Conservation (phyloP, 768 basidiomycete genomes). For the Suillus weaverae region DNA sequence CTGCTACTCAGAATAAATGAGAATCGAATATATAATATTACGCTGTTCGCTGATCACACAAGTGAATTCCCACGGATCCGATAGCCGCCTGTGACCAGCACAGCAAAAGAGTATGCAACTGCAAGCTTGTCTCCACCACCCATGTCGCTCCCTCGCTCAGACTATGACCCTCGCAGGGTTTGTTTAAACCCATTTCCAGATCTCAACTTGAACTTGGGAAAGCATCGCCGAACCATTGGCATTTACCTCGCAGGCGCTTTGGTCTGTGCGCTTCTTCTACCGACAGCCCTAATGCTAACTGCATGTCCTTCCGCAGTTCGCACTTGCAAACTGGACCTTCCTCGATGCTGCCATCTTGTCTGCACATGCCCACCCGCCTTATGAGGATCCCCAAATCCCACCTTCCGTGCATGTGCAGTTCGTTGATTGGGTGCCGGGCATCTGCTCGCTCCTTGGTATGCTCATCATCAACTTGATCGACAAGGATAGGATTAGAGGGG, state of each 20-base stretch:
- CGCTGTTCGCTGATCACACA: neutral
- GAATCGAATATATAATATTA: neutral
- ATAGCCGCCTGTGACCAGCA: neutral
- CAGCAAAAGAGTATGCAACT: neutral
- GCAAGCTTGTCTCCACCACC: slow-evolving; percentile 7
- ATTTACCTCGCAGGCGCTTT: slow-evolving; percentile 91
- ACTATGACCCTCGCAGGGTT: slow-evolving; percentile 86
- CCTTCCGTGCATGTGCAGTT: slow-evolving; percentile 83
- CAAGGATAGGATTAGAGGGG: slow-evolving; percentile 82
- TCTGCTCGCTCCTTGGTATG: slow-evolving; percentile 91
- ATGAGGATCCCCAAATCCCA: slow-evolving; percentile 65
- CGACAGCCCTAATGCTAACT: slow-evolving; percentile 1
- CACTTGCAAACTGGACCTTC: slow-evolving; percentile 93
- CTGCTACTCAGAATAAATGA: neutral
- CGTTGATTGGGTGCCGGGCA: slow-evolving; percentile 96
- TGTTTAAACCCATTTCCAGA: slow-evolving; percentile 87
- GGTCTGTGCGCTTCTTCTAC: slow-evolving; percentile 51
- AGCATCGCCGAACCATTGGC: slow-evolving; percentile 77
- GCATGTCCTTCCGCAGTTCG: slow-evolving; percentile 60
- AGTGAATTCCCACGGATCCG: neutral
- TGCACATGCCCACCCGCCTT: slow-evolving; percentile 77
- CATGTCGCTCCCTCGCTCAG: slow-evolving; percentile 67
- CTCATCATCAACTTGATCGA: slow-evolving; percentile 92
- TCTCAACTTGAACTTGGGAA: slow-evolving; percentile 68
- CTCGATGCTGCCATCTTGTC: slow-evolving; percentile 91